Evolutionary conservation across 2,329 filamentous ascomycete species (phyloP), one percentile per base, ranked within the genome.

Genomic region (Thelonectria rubi): DNA sequence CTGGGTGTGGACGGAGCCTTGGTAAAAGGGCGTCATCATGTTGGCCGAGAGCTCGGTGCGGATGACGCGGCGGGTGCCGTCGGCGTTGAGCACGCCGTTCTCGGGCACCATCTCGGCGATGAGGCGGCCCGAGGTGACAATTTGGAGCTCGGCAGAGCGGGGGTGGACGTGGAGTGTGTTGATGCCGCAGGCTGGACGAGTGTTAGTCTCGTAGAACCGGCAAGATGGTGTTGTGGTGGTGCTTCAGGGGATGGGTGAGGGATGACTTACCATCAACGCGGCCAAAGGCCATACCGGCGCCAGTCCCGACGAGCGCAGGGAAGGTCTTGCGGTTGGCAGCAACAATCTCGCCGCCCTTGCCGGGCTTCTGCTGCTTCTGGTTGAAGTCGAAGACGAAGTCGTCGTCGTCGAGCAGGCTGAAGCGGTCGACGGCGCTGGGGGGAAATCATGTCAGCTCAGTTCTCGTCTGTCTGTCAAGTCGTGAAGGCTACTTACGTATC

Each of bases 111-210:
- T 84, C 67, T 84, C 81, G 45, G 82, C 81, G 56, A 82, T 75
- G 64, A 86, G 73, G 20, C 73, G 75, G 55, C 84, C 84, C 42
- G 80, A 66, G 47, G 80, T 79, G 66, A 86, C 78, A 71, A 85
- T 75, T 64, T 84, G 81, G 53, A 86, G 79, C 75, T 86, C 83
- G 32, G 80, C 78, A 32, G 81, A 80, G 43, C 84, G 82, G 50
- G 82, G 82, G 73, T 86, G 84, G 3, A 83, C 78, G 75, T 86
- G 84, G 17, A 84, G 82, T 8, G 82, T 85, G 77, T 85, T 86
- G 74, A 87, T 83, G 60, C 82, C 84, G 68, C 84, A 87, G 37
- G 79, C 76, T 74, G n/a, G 14, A 14, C 8, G 11, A 8, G 2
- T 71, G 62, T 73, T 67, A 70, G 68, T 39, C 15, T 5, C n/a